A percentile compares a stretch with the other conserved stretches of the same genome.
phyloP scores from a whole-genome alignment of 2,329 filamentous ascomycete genomes.

The Pyrenochaeta sp. region DNA sequence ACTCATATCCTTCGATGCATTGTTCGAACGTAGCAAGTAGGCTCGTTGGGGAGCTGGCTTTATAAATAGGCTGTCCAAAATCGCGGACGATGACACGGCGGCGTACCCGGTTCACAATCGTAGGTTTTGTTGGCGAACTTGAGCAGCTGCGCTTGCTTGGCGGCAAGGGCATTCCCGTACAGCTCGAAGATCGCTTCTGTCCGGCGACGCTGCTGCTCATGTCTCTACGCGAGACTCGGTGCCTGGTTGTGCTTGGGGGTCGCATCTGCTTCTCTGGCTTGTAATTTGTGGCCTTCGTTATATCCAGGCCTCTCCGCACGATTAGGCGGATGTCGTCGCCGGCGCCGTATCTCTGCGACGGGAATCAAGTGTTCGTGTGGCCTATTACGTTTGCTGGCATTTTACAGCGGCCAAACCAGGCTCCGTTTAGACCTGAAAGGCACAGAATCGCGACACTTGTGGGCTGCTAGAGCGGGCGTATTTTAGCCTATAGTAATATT shows the following conservation, averaged over 20 bases:
- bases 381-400: too few relatives aligned
- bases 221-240: conserved; percentile 17
- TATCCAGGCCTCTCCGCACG: conserved; percentile 12
- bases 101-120: conserved; percentile 48
- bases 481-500: too few relatives aligned
- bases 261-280: conserved; percentile 29
- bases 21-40: conserved; percentile 49
- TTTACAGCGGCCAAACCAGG: too few relatives aligned
- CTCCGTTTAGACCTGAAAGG: too few relatives aligned
- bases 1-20: conserved; percentile 21
- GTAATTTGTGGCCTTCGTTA: conserved; percentile 15
- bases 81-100: conserved; percentile 52
- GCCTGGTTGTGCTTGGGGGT: conserved; percentile 24
- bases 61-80: conserved; percentile 53
- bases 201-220: conserved; percentile 16
- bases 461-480: too few relatives aligned
- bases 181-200: conserved; percentile 19
- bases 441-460: too few relatives aligned
- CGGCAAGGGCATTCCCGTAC: conserved; percentile 11
- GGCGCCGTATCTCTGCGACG: too few relatives aligned
- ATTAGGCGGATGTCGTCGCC: conserved; percentile 12
- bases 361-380: too few relatives aligned
- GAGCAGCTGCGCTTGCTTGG: conserved; percentile 25
- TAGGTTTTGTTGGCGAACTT: conserved; percentile 19
- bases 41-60: conserved; percentile 45